Evolutionary conservation across 2,329 filamentous ascomycete genomes (phyloP).

Genomic region (Thelonectria discophora): DNA sequence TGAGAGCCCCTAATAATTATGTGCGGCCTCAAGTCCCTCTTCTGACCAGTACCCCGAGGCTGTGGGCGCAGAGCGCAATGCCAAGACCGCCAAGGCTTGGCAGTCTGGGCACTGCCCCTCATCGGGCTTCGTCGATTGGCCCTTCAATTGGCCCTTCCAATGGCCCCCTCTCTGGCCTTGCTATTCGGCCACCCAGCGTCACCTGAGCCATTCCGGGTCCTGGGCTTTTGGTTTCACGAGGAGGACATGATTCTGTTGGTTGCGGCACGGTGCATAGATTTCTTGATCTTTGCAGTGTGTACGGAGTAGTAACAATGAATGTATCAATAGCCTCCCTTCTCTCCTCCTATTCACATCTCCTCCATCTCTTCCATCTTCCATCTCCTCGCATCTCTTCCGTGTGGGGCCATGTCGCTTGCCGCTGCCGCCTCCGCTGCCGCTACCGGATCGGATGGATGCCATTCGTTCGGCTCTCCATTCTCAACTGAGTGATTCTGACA

Average conservation of each 20-base stretch:
- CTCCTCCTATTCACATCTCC: no score
- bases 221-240: not conserved
- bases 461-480: not conserved
- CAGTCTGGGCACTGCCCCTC: slow-evolving; percentile 50
- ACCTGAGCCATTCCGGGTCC: slow-evolving; percentile 38
- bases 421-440: slow-evolving; percentile 7
- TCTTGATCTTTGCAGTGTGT: no score
- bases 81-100: slow-evolving; percentile 53
- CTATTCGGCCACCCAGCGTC: slow-evolving; percentile 41
- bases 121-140: slow-evolving; percentile 43
- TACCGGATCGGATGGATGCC: slow-evolving; percentile 2
- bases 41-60: slow-evolving; percentile 28
- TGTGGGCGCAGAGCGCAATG: slow-evolving; percentile 43
- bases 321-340: no score
- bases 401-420: slow-evolving; percentile 5
- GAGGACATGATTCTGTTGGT: not conserved
- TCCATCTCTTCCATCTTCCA: no score
- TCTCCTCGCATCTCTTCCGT: no score
- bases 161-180: slow-evolving; percentile 42
- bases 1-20: no score
- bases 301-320: no score
- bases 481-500: not conserved
- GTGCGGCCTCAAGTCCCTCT: no score
- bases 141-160: slow-evolving; percentile 39
- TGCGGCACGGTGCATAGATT: not conserved